Percentiles rank a stretch among this genome's conserved stretches.
phyloP scores from a whole-genome alignment of 2,329 filamentous ascomycete species.

The Fusarium napiforme region DNA sequence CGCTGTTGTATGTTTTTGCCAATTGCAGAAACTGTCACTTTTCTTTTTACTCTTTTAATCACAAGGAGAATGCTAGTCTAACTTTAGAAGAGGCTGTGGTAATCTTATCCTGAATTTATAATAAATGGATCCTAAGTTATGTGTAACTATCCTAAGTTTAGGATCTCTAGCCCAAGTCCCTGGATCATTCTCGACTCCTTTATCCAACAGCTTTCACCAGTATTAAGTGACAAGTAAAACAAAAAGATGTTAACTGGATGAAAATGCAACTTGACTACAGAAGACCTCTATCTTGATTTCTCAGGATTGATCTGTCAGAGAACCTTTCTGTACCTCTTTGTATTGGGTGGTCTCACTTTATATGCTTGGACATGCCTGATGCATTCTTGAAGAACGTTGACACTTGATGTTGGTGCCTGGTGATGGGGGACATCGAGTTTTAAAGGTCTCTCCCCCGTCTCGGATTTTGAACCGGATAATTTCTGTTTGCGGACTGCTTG shows the following conservation, averaged over 20 bases:
- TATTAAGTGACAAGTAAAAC: neutral
- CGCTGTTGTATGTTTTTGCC: neutral
- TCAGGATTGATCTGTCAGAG: neutral
- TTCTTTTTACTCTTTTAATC: neutral
- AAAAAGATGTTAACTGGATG: neutral
- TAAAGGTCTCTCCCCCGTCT: conserved; percentile 49
- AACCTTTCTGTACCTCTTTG: neutral
- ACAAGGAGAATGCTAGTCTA: neutral
- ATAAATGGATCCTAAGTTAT: neutral
- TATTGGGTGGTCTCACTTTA: neutral
- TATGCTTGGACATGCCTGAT: neutral
- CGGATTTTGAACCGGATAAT: conserved; percentile 59
- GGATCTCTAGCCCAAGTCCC: neutral
- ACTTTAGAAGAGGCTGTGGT: neutral
- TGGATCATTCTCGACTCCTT: neutral
- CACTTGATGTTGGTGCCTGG: conserved; percentile 51
- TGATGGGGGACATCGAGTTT: conserved; percentile 63
- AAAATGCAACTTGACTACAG: no score
- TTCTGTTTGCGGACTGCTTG: conserved; percentile 16
- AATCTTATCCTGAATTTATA: neutral
- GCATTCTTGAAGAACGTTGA: neutral
- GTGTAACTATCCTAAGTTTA: neutral
- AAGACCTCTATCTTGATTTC: neutral
- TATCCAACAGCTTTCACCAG: neutral
- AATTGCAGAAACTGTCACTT: rapidly evolving